Evolutionary conservation across 768 basidiomycete species (phyloP), one percentile per base, ranked within the genome.

Genomic region (Chlorophyllum brunneum): DNA sequence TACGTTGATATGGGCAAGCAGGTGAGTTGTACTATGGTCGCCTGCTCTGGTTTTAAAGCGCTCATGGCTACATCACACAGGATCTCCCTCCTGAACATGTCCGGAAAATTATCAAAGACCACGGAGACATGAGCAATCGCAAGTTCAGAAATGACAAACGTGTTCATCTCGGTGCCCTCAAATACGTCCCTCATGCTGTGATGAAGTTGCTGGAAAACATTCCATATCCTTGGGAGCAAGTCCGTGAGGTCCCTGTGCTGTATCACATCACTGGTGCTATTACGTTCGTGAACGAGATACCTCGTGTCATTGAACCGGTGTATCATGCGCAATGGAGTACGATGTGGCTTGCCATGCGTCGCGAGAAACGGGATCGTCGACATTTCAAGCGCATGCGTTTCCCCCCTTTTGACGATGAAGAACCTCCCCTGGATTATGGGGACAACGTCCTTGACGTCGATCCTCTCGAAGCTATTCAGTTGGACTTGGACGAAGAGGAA

Each of bases 351-450:
- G 95, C 97, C 9, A 99, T 99, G 97, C 80, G 97, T 55, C 77
- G 97, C 56, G 97, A 99, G 73, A 99, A 99, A 76, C 83, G 97
- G 52, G 97, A 99, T 67, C 89, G 97, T 65, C 77, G 95, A 54
- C 97, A 99, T 69, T 99, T 99, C 77, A 99, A 99, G 76, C 92
- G 97, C 40, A 98, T 99, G 94, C 85, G 95, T 20, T 99, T 98
- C 73, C 97, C 97, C 20, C 97, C 95, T 0, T 99, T 98, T 65
- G 97, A 99, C 65, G 97, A 98, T 64, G 95, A 99, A 71, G 97
- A 99, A 62, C 97, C 97, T 7, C 97, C 97, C 2, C 79, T 98
- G 67, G 97, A 99, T 66, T 99, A 99, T 63, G 97, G 97, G 48
- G 97, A 99, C 76, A 99, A 99, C 67, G 88, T 99, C 9, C 72